phyloP scores from a whole-genome alignment of 2,329 filamentous ascomycete genomes.

The Colletotrichum navitas region DNA sequence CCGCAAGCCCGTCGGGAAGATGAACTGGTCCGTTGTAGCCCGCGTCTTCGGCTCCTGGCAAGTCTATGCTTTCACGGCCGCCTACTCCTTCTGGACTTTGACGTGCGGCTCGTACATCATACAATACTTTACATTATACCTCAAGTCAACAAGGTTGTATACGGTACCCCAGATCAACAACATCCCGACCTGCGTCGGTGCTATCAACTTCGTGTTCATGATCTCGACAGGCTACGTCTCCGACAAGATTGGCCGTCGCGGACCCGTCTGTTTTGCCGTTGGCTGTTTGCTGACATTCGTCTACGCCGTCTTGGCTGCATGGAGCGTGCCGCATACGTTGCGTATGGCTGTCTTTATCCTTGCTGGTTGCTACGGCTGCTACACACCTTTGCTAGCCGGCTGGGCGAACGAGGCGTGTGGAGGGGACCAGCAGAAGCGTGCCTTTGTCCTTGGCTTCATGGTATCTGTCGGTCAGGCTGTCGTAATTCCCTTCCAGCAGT shows the following conservation, averaged over 20 bases:
- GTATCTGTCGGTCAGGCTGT: slow-evolving; percentile 53
- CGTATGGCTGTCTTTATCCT: slow-evolving; percentile 56
- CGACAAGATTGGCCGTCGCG: slow-evolving; percentile 53
- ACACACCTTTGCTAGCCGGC: slow-evolving; percentile 56
- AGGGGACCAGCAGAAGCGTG: slow-evolving; percentile 58
- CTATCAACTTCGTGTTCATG: slow-evolving; percentile 59
- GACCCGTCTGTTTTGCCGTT: slow-evolving; percentile 53
- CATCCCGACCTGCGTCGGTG: slow-evolving; percentile 58
- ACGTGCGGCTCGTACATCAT: slow-evolving; percentile 56
- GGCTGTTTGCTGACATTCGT: slow-evolving; percentile 52
- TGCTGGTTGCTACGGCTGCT: slow-evolving; percentile 56
- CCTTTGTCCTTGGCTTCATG: slow-evolving; percentile 56
- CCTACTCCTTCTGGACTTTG: slow-evolving; percentile 55
- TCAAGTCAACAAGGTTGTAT: slow-evolving; percentile 53
- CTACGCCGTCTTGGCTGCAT: slow-evolving; percentile 54
- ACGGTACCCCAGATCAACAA: slow-evolving; percentile 58
- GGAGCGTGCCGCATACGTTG: slow-evolving; percentile 53
- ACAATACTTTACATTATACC: slow-evolving; percentile 57
- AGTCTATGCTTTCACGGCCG: slow-evolving; percentile 57
- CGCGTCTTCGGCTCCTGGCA: slow-evolving; percentile 58
- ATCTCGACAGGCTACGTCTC: slow-evolving; percentile 51
- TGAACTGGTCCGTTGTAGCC: slow-evolving; percentile 53
- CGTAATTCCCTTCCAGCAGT: slow-evolving; percentile 55
- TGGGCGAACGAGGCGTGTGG: slow-evolving; percentile 58
- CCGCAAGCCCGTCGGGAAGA: slow-evolving; percentile 52